Base-by-base conservation (phyloP, 441 rosid species). In the Gossypium lobatum region DNA sequence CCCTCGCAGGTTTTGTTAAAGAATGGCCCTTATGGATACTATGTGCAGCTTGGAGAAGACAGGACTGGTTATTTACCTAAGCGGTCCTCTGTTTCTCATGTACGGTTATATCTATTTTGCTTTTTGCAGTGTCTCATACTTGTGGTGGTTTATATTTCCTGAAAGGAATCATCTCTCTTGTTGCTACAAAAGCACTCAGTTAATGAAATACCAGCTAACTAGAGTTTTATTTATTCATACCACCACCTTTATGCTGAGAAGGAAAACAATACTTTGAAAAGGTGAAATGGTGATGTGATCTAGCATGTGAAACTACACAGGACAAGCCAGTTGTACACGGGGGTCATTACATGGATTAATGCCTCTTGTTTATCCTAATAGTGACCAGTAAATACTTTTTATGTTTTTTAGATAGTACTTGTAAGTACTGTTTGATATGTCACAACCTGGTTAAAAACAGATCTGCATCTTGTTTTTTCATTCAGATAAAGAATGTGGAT, bases 21-120 rank as follows among this genome's bases (percentile, higher is more conserved):
- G 89, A 90, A 79, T 71, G 99, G 99, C 71, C 99, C 99, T 28
- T 95, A 91, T 71, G 99, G 99, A 81, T 70, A 64, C 82, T 93
- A 95, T 76, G 86, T 95, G 72, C 99, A 95, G 83, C 97, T 95
- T 70, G 98, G 98, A 48, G 98, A 95, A 74, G 94, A 93, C 80
- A 92, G 85, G 76, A 89, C 76, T 54, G 95, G 90, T 57, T 88
- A 83, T 77, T 26, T 80, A 52, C 98, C 98, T 71, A 87, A 93
- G 88, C 87, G 99, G 75, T 87, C 97, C 53, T 88, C 91, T 52
- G 84, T 83, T 74, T 78, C 95, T 81, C 97, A 90, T 80, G 99
- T 95, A 85, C 54, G 86, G 76, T 52, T 54, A 52, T 31, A 18
- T 18, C 18, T 48, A 11, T 6, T 61, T 62, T 25, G 23, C 48